Conservation (phyloP, 129 eudicot species). For the Artemisia argyi region DNA sequence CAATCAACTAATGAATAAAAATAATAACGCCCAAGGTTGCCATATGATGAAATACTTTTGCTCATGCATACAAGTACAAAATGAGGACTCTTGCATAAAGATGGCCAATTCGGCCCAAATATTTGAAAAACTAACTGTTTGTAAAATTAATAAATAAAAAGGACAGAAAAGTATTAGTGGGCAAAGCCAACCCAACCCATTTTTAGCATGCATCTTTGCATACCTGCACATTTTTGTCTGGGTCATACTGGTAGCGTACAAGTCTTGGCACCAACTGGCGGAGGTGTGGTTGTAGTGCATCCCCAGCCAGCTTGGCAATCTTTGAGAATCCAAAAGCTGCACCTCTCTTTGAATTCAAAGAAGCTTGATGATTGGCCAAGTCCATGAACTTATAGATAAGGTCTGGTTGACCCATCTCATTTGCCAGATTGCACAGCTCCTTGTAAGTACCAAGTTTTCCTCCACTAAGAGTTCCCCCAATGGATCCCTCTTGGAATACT, state of each 20-base stretch:
- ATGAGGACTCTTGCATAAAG: too few relatives aligned
- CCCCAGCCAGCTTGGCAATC: slow-evolving; percentile 97
- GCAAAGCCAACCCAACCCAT: too few relatives aligned
- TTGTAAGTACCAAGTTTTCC: slow-evolving; percentile 95
- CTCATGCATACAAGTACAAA: neutral
- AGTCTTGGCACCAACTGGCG: slow-evolving; percentile 82
- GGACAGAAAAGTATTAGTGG: too few relatives aligned
- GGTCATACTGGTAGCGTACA: slow-evolving; percentile 94
- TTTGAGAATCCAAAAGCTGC: slow-evolving; percentile 99
- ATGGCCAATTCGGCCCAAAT: too few relatives aligned
- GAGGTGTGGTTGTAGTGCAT: slow-evolving; percentile 81
- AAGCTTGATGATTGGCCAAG: slow-evolving; percentile 90
- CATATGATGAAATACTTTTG: slow-evolving; percentile 8
- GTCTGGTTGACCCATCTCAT: slow-evolving; percentile 99
- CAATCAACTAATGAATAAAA: neutral
- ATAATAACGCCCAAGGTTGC: neutral
- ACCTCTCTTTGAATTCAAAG: slow-evolving; percentile 93
- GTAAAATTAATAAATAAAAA: too few relatives aligned
- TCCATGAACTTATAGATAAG: slow-evolving; percentile 95
- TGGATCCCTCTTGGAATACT: slow-evolving; percentile 87
- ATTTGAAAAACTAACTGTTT: too few relatives aligned
- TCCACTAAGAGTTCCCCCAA: slow-evolving; percentile 89
- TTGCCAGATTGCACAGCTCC: slow-evolving; percentile 94
- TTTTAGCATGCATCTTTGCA: neutral
- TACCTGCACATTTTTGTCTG: slow-evolving; percentile 98